Conservation (phyloP, 805 yeast genomes). For the Starmerella tilneyi region DNA sequence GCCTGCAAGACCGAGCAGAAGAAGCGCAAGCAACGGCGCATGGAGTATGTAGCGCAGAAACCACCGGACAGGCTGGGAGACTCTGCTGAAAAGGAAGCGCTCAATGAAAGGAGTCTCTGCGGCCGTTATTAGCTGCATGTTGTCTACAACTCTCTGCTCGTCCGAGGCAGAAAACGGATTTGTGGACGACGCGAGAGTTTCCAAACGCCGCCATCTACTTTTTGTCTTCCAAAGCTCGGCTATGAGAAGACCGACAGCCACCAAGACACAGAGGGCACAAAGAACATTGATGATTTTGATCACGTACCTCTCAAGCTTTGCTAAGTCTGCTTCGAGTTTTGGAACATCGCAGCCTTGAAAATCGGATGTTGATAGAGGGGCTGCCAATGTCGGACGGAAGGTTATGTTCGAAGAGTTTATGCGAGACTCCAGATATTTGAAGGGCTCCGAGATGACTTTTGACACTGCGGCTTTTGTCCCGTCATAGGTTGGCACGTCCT, state of each 20-base stretch:
- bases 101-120: conserved; percentile 7
- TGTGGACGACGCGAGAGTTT: conserved; percentile 3
- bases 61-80: conserved; percentile 34
- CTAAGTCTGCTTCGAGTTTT: conserved; percentile 2
- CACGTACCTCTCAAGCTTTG: not conserved
- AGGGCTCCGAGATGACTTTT: conserved; percentile 48
- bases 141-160: not conserved
- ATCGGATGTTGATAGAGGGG: not conserved
- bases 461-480: conserved; percentile 52
- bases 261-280: conserved; percentile 13
- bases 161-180: not conserved
- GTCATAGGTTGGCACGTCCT: conserved; percentile 54
- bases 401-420: conserved; percentile 26
- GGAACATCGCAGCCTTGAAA: conserved; percentile 6
- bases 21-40: conserved; percentile 39
- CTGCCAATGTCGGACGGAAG: not conserved
- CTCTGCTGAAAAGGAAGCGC: not conserved
- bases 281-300: conserved; percentile 1
- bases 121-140: conserved; percentile 4
- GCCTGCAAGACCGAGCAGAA: conserved; percentile 51
- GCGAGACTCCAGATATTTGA: conserved; percentile 38
- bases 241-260: conserved; percentile 7
- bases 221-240: conserved; percentile 8
- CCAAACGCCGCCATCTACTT: conserved; percentile 16
- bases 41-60: conserved; percentile 43